Conservation (phyloP, 768 basidiomycete species). For the Macrolepiota albuminosa region DNA sequence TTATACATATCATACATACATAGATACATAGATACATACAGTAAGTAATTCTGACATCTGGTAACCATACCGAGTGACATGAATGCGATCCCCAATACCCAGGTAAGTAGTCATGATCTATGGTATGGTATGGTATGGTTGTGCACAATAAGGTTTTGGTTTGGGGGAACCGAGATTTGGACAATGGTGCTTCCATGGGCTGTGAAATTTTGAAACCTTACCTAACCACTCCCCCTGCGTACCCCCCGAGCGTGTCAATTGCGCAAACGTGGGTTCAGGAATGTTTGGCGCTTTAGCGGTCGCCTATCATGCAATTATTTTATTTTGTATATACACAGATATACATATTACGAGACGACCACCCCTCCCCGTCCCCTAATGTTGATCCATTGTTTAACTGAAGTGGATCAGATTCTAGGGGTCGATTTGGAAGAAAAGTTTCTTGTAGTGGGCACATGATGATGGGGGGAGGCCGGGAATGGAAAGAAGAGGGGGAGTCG, state of each 20-base stretch:
- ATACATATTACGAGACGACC: not conserved
- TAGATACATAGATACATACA: not conserved
- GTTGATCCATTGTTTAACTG: not conserved
- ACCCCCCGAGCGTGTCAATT: too few species aligned
- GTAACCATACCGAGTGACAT: not conserved
- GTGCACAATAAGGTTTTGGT: not conserved
- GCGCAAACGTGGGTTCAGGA: too few species aligned
- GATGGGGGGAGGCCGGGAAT: not conserved
- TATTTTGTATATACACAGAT: not conserved
- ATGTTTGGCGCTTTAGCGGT: not conserved
- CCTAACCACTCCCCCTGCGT: too few species aligned
- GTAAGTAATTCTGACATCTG: not conserved
- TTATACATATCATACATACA: too few species aligned
- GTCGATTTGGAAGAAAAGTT: not conserved
- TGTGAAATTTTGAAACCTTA: too few species aligned
- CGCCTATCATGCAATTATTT: not conserved
- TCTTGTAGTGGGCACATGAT: not conserved
- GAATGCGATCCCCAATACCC: not conserved
- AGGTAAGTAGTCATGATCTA: not conserved
- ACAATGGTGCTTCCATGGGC: too few species aligned
- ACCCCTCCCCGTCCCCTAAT: not conserved
- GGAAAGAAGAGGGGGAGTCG: not conserved
- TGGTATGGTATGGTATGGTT: not conserved
- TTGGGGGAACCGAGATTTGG: too few species aligned
- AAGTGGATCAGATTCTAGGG: not conserved